A percentile compares a stretch with the other conserved stretches of the same genome.
Evolutionary conservation across 352 stramenopile genomes (phyloP).

Genomic region (Phytophthora macrochlamydospora): DNA sequence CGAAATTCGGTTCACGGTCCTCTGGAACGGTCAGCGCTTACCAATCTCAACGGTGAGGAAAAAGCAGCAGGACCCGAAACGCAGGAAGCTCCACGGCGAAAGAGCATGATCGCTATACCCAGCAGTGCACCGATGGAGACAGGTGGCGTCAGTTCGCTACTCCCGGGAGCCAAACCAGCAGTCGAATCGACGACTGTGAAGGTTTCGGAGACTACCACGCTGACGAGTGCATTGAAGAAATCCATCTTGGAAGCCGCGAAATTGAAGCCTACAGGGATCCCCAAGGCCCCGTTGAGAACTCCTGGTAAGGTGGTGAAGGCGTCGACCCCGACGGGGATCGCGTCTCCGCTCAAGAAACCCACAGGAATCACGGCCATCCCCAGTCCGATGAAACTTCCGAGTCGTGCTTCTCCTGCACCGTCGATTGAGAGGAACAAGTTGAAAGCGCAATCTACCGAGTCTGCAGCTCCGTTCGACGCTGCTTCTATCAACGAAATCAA

Average conservation of each 20-base stretch:
- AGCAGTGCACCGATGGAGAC: not conserved
- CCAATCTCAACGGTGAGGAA: constrained; percentile 7
- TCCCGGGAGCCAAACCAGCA: constrained; percentile 2
- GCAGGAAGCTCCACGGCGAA: constrained; percentile 21
- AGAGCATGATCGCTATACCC: constrained; percentile 8
- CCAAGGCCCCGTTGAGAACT: constrained; percentile 41
- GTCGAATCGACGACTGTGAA: not conserved
- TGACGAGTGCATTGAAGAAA: not conserved
- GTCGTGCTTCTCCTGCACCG: constrained; percentile 12
- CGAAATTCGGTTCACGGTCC: constrained; percentile 36
- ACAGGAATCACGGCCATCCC: constrained; percentile 18
- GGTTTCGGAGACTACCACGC: too few relatives aligned
- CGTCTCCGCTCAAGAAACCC: constrained; percentile 38
- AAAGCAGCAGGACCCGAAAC: constrained; percentile 35
- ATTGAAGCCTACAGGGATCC: constrained; percentile 20
- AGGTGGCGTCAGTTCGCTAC: not conserved
- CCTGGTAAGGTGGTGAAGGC: constrained; percentile 54
- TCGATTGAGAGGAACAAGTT: constrained; percentile 41
- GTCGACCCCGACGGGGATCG: constrained; percentile 8
- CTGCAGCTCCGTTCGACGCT: constrained; percentile 53
- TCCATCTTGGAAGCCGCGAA: constrained; percentile 23
- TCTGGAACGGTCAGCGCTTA: constrained; percentile 15
- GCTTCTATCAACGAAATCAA: constrained; percentile 67
- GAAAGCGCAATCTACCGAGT: constrained; percentile 20
- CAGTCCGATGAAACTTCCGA: constrained; percentile 40